These are phyloP conservation scores for Fusarium sp. DNA, from an alignment of 2,329 filamentous ascomycete species.

Conservation along the genomic window DNA sequence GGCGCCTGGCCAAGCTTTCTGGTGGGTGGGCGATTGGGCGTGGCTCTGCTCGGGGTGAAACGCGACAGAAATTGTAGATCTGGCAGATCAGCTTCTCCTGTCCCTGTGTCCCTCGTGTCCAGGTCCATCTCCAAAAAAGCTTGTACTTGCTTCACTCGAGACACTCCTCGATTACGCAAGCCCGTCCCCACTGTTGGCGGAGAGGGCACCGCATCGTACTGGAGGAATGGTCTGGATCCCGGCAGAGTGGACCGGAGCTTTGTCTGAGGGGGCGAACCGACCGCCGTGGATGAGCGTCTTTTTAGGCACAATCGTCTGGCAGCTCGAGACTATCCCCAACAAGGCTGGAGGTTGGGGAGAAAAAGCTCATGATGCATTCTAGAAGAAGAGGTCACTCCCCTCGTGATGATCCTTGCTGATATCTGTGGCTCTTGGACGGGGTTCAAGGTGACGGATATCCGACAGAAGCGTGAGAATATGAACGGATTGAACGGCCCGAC, in stretches of 20 bases:
- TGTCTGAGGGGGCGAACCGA: slow-evolving; percentile 11
- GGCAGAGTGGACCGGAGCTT: slow-evolving; percentile 29
- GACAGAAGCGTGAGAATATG: not conserved
- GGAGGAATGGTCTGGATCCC: slow-evolving; percentile 41
- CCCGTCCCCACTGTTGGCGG: slow-evolving; percentile 25
- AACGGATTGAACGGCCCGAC: slow-evolving; percentile 35
- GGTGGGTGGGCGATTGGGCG: slow-evolving; percentile 11
- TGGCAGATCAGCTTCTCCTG: slow-evolving; percentile 21
- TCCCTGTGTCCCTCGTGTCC: not conserved
- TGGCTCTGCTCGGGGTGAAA: slow-evolving; percentile 21
- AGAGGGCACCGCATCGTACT: slow-evolving; percentile 14
- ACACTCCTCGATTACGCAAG: slow-evolving; percentile 41
- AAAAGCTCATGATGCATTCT: slow-evolving; percentile 22
- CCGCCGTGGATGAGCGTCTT: slow-evolving; percentile 10
- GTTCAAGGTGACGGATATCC: not conserved
- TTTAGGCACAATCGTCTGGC: slow-evolving; percentile 21
- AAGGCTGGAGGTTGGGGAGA: slow-evolving; percentile 33
- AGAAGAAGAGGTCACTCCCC: slow-evolving; percentile 10
- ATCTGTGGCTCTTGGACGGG: slow-evolving; percentile 34
- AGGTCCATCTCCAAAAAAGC: not conserved
- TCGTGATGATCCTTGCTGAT: slow-evolving; percentile 9
- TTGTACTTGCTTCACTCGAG: slow-evolving; percentile 3
- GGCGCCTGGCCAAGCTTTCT: slow-evolving; percentile 29
- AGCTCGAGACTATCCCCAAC: slow-evolving; percentile 32
- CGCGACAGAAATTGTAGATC: slow-evolving; percentile 18